These are phyloP conservation scores for Kodamaea arcana DNA, from an alignment of 1,139 yeast genomes.

Conservation along the genomic window DNA sequence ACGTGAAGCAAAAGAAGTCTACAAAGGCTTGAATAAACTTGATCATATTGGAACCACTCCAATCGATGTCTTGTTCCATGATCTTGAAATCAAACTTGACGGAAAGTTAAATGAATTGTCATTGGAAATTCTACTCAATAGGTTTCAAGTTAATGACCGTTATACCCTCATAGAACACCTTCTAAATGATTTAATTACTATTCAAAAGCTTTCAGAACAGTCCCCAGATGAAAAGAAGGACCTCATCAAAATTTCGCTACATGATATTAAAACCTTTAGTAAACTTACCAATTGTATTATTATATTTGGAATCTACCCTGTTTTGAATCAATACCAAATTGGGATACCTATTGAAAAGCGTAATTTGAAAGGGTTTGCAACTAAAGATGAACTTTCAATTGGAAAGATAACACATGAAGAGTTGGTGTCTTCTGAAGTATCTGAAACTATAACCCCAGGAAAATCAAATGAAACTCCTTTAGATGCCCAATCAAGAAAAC, in stretches of 20 bases:
- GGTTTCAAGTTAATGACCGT: slow-evolving; percentile 5
- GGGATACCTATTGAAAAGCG: slow-evolving; percentile 69
- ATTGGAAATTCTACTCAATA: slow-evolving; percentile 13
- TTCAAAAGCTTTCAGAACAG: slow-evolving; percentile 32
- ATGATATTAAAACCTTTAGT: slow-evolving; percentile 75
- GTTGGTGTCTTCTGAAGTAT: slow-evolving; percentile 13
- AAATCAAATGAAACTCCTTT: too few relatives aligned
- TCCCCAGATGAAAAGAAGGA: slow-evolving; percentile 22
- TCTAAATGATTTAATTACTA: slow-evolving; percentile 28
- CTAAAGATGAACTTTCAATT: slow-evolving; percentile 21
- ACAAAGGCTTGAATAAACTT: slow-evolving; percentile 38
- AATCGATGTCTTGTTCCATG: slow-evolving; percentile 32
- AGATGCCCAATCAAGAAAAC: slow-evolving; percentile 8
- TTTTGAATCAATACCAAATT: slow-evolving; percentile 46
- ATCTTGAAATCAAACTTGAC: slow-evolving; percentile 23
- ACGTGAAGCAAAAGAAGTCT: slow-evolving; percentile 33
- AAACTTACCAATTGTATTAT: slow-evolving; percentile 60
- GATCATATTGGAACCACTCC: slow-evolving; percentile 29
- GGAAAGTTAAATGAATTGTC: slow-evolving; percentile 25
- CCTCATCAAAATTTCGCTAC: slow-evolving; percentile 69
- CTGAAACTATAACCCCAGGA: too few relatives aligned
- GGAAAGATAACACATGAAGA: slow-evolving; percentile 4
- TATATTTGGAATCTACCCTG: slow-evolving; percentile 67
- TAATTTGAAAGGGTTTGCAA: slow-evolving; percentile 42
- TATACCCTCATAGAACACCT: slow-evolving; percentile 24